These are phyloP conservation scores for Sambucus nigra DNA, from an alignment of 129 eudicot genomes.

Conservation along the genomic window DNA sequence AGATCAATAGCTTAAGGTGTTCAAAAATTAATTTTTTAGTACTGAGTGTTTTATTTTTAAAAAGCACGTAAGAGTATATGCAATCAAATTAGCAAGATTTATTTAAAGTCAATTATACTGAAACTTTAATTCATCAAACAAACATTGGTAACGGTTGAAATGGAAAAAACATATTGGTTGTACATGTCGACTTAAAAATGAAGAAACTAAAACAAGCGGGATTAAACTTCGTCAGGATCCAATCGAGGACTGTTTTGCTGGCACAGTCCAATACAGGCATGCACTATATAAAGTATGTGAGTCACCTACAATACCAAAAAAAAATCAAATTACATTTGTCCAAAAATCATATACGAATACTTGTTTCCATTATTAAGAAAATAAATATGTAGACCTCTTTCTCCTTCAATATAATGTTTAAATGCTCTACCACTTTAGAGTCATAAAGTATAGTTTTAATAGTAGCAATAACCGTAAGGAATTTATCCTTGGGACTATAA, in stretches of 20 bases:
- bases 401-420: constrained; percentile 35
- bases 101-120: not conserved
- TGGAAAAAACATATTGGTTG: not conserved
- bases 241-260: constrained; percentile 89
- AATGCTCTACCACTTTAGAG: constrained; percentile 23
- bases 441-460: constrained; percentile 27
- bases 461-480: constrained; percentile 48
- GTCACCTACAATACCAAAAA: constrained; percentile 46
- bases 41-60: not conserved
- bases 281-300: constrained; percentile 59
- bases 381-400: constrained; percentile 46
- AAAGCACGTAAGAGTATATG: no score
- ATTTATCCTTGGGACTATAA: constrained; percentile 59
- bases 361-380: not conserved
- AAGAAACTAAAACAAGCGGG: constrained; percentile 91
- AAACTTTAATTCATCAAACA: not conserved
- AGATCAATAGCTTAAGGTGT: not conserved
- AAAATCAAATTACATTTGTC: not conserved
- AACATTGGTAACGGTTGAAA: constrained; percentile 5
- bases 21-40: not conserved
- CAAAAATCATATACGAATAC: not conserved
- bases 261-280: constrained; percentile 75
- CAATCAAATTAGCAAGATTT: no score
- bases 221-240: constrained; percentile 76
- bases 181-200: constrained; percentile 55